phyloP scores from a whole-genome alignment of 345 rosid species.

The Aethionema arabicum region DNA sequence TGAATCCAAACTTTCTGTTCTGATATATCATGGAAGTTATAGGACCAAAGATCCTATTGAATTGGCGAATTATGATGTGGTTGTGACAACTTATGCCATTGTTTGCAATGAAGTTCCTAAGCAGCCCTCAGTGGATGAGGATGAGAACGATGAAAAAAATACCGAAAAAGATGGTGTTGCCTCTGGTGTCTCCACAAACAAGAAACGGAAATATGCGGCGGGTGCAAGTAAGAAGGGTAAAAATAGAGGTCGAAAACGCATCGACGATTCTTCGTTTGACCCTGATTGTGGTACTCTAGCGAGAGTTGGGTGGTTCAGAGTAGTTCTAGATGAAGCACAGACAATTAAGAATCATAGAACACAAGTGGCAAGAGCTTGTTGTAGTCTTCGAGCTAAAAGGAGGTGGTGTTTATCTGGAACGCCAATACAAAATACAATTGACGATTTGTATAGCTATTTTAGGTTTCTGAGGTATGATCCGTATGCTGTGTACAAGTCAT shows the following conservation, averaged over 20 bases:
- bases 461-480: conserved; percentile 92
- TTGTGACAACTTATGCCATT: conserved; percentile 88
- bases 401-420: conserved; percentile 99
- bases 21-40: conserved; percentile 86
- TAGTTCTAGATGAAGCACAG: conserved; percentile 96
- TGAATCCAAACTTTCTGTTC: conserved; percentile 62
- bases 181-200: conserved; percentile 52
- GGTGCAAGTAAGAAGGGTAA: conserved; percentile 54
- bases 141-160: conserved; percentile 62
- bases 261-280: conserved; percentile 55
- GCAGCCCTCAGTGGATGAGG: conserved; percentile 69
- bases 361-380: conserved; percentile 94
- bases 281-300: conserved; percentile 69
- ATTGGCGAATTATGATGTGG: conserved; percentile 82
- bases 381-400: conserved; percentile 86
- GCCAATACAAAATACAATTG: conserved; percentile 88
- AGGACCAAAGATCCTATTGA: conserved; percentile 86
- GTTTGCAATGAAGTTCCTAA: conserved; percentile 90
- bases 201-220: conserved; percentile 52
- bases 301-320: conserved; percentile 79
- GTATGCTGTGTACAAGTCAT: conserved; percentile 67
- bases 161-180: conserved; percentile 57
- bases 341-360: conserved; percentile 96
- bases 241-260: conserved; percentile 63
- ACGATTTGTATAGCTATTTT: conserved; percentile 94